A percentile compares a stretch with the other conserved stretches of the same genome.
These are phyloP conservation scores for Aphanomyces invadans DNA, from an alignment of 352 stramenopile genomes.

Conservation along the genomic window DNA sequence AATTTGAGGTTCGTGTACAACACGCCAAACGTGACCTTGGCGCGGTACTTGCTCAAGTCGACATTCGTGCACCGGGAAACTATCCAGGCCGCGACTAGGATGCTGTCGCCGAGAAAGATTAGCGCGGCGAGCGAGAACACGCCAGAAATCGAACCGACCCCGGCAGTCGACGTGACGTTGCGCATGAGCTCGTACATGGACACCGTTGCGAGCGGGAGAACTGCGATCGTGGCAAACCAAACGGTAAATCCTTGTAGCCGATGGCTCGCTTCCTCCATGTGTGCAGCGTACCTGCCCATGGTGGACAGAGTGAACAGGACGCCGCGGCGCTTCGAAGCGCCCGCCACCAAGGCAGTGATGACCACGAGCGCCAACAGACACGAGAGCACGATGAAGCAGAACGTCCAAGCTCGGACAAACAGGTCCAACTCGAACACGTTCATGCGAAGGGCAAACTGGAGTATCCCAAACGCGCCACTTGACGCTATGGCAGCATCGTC, in stretches of 20 bases:
- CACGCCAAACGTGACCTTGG: constrained; percentile 47
- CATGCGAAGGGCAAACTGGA: constrained; percentile 20
- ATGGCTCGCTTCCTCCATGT: constrained; percentile 24
- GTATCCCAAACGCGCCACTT: constrained; percentile 4
- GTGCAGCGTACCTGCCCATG: too few relatives aligned
- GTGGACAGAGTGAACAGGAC: too few relatives aligned
- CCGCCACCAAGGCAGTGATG: neutral
- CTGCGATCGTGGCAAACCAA: constrained; percentile 53
- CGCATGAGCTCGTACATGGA: constrained; percentile 60
- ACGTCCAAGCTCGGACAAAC: constrained; percentile 40
- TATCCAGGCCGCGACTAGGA: constrained; percentile 38
- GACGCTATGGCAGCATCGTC: too few relatives aligned
- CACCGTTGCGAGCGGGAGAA: constrained; percentile 57
- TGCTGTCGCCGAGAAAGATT: constrained; percentile 35
- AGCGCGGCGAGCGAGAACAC: constrained; percentile 41
- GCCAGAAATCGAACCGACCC: constrained; percentile 27
- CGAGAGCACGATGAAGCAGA: constrained; percentile 39
- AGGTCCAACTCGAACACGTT: constrained; percentile 23
- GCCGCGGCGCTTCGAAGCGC: neutral
- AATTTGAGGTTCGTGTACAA: constrained; percentile 60
- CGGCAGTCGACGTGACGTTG: constrained; percentile 32
- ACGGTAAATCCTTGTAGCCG: constrained; percentile 50
- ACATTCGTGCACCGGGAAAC: constrained; percentile 49
- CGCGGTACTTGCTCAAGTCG: constrained; percentile 48
- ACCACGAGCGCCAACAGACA: constrained; percentile 35